phyloP scores from a whole-genome alignment of 148 eudicot species.

The Spergularia bocconei region DNA sequence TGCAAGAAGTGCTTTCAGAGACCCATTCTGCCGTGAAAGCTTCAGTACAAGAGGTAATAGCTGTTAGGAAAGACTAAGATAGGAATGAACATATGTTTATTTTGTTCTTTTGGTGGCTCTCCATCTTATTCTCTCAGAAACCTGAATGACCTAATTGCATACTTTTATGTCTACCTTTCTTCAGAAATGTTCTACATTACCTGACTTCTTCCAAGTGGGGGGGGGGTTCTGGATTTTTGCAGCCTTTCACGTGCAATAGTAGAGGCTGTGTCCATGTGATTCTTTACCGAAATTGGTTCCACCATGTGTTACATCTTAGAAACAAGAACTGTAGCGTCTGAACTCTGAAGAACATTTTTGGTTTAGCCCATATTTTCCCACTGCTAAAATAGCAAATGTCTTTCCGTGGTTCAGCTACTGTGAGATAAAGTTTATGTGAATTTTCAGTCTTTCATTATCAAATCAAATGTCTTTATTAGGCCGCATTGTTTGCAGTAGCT shows the following conservation, averaged over 20 bases:
- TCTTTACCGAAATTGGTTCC: too few species aligned
- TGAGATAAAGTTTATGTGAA: too few species aligned
- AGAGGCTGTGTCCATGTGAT: too few species aligned
- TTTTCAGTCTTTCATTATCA: not conserved
- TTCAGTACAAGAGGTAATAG: constrained; percentile 66
- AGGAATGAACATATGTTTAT: not conserved
- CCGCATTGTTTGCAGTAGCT: too few species aligned
- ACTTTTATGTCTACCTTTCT: not conserved
- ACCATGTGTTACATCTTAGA: too few species aligned
- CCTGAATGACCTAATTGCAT: not conserved
- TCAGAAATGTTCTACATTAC: not conserved
- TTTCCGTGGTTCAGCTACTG: too few species aligned
- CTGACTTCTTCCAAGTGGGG: not conserved
- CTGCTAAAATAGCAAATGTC: too few species aligned
- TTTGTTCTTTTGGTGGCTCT: not conserved
- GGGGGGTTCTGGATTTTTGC: too few species aligned
- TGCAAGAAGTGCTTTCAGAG: constrained; percentile 98
- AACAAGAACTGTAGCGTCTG: too few species aligned
- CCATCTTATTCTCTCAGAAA: not conserved
- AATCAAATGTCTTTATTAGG: not conserved
- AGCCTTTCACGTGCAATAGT: too few species aligned
- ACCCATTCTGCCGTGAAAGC: constrained; percentile 71
- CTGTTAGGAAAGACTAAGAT: not conserved
- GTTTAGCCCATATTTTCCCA: too few species aligned
- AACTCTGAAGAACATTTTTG: too few species aligned